Conservation (phyloP, 192 early-diverging fungal species). For the Backusella luteola region DNA sequence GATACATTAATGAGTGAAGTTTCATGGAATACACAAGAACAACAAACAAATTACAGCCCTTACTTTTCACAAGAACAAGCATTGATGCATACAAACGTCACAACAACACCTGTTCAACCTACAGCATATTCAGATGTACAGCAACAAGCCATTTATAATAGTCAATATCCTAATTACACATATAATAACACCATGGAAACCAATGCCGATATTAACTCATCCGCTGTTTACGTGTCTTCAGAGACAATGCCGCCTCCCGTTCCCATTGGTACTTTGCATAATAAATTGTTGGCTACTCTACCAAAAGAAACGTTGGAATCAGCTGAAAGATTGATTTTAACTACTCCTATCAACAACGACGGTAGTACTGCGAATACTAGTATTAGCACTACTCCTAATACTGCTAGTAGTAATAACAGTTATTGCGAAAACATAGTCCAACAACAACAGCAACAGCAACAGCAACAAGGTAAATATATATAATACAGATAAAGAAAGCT, state of each 20-base stretch:
- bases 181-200: neutral
- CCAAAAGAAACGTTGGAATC: conserved; percentile 9
- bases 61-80: neutral
- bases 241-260: neutral
- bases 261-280: conserved; percentile 14
- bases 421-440: neutral
- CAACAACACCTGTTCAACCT: neutral
- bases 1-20: conserved; percentile 5
- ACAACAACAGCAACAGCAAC: neutral
- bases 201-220: neutral
- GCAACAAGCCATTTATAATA: neutral
- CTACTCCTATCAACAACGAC: neutral
- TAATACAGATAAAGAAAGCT: neutral
- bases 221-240: conserved; percentile 5
- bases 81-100: neutral
- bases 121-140: neutral
- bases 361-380: neutral
- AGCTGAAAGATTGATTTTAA: neutral
- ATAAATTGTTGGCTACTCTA: conserved; percentile 12
- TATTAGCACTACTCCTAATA: neutral
- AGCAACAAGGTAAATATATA: neutral
- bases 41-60: conserved; percentile 6
- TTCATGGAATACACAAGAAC: neutral
- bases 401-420: neutral
- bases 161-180: neutral